Evolutionary conservation across 257 asterid species (phyloP).

Genomic region (Galeopsis tetrahit): DNA sequence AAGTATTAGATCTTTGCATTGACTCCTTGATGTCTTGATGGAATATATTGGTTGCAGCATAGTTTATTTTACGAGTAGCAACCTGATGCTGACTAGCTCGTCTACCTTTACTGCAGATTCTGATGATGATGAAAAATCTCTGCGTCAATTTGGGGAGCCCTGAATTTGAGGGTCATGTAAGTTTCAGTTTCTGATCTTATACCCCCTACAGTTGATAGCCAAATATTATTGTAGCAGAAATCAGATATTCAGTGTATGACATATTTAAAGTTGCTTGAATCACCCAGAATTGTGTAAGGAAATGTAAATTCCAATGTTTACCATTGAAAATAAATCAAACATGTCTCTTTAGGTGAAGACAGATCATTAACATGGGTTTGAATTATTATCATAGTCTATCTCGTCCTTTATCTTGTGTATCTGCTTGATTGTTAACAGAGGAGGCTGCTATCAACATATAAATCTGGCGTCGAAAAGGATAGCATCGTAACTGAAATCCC

Average conservation of each 20-base stretch:
- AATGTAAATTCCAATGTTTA: neutral
- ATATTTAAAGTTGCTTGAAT: neutral
- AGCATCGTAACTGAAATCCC: conserved; percentile 32
- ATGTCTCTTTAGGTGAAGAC: neutral
- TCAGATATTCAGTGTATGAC: neutral
- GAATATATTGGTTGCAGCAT: neutral
- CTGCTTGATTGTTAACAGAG: conserved; percentile 52
- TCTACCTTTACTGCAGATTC: conserved; percentile 48
- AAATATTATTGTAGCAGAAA: neutral
- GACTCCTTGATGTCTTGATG: neutral
- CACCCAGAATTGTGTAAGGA: neutral
- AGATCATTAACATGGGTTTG: neutral
- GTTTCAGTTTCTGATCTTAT: conserved; percentile 29
- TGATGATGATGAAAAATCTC: conserved; percentile 86
- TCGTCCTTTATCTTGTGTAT: neutral
- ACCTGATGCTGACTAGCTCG: neutral
- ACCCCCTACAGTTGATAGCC: neutral
- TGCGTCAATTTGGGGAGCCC: conserved; percentile 73
- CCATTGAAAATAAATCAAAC: neutral
- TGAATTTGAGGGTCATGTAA: conserved; percentile 82
- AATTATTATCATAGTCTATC: neutral
- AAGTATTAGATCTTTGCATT: neutral
- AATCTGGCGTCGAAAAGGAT: conserved; percentile 33
- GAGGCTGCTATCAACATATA: conserved; percentile 52
- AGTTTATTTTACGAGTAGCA: conserved; percentile 5